Base-by-base conservation (phyloP, 2,329 filamentous ascomycete genomes). In the Pyrenochaeta sp. region DNA sequence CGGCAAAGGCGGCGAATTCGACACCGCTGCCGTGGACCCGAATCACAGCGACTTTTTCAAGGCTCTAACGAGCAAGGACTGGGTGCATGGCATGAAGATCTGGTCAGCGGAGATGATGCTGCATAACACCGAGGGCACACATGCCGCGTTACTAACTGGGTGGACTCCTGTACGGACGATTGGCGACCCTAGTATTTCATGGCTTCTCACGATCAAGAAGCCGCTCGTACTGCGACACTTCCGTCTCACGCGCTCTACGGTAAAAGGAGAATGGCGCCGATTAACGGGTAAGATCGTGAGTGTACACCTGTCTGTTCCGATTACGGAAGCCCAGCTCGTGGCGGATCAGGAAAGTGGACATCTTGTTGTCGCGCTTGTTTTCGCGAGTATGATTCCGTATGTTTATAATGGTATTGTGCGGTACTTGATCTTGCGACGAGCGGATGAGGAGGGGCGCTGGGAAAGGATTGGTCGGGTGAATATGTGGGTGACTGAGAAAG, bases 401-500 rank as follows among this genome's bases (percentile, higher is more conserved):
- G 50, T 52, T 7, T 52, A 46, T 30, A 46, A 52, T 39, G 50
- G 50, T 10, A 52, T 52, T 19, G 50, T 42, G 32, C 28, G 50
- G 12, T 52, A 24, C 25, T 37, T 52, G 32, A 30, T 52, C 27
- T 22, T 52, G 28, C 30, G 50, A 12, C 50, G 42, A 1, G 50
- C 50, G 30, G 50, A 52, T 19, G 24, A 46, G 42, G 50, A 39
- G 25, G 50, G 30, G 3, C 30, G 50, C 13, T 52, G 50, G 50
- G 50, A 52, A 28, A 32, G 50, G 2, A 52, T 52, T 28, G 50
- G 50, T 15, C 40, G 50, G 4, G 5, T 52, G 50, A 52, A 52
- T 30, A 52, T 52, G 50, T 52, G 50, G 50, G 39, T 52, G 32
- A 46, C 50, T 10, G 50, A 52, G 43, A 39, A 39, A 15, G 42